A percentile compares a stretch with the other conserved stretches of the same genome.
phyloP scores from a whole-genome alignment of 2,329 filamentous ascomycete species.

The Diaporthe destruens region DNA sequence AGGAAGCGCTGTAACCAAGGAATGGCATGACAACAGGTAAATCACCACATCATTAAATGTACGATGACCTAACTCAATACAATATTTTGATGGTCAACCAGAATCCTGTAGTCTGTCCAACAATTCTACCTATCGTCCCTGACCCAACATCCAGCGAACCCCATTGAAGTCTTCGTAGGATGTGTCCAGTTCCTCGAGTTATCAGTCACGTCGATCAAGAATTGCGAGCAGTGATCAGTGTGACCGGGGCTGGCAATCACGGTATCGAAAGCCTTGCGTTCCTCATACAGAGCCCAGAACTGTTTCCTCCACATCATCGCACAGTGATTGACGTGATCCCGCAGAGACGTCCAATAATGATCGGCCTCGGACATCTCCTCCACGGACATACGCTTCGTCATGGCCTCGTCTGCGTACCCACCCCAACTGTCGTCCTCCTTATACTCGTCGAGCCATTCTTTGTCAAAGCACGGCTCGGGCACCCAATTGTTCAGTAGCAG shows the following conservation, averaged over 20 bases:
- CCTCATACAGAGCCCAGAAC: conserved; percentile 45
- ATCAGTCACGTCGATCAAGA: conserved; percentile 46
- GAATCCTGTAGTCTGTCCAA: too few species aligned
- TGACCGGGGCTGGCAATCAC: conserved; percentile 45
- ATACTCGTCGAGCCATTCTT: conserved; percentile 46
- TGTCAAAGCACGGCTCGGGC: conserved; percentile 42
- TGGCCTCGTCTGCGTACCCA: conserved; percentile 45
- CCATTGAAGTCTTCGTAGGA: conserved; percentile 42
- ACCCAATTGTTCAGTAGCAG: conserved; percentile 48
- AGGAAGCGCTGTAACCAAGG: not conserved
- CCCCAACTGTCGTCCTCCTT: conserved; percentile 46
- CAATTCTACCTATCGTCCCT: conserved; percentile 25
- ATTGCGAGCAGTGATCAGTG: conserved; percentile 48
- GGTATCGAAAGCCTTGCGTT: conserved; percentile 43
- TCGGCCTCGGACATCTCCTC: conserved; percentile 45
- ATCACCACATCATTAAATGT: not conserved
- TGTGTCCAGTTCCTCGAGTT: conserved; percentile 38
- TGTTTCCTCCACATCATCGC: conserved; percentile 48
- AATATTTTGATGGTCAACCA: not conserved
- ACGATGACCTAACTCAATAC: not conserved
- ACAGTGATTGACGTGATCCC: conserved; percentile 48
- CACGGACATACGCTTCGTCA: conserved; percentile 43
- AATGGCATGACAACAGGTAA: too few species aligned
- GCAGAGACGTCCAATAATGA: conserved; percentile 45
- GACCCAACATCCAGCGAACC: conserved; percentile 37